phyloP scores from a whole-genome alignment of 257 asterid genomes.

The Forsythia suspensa region DNA sequence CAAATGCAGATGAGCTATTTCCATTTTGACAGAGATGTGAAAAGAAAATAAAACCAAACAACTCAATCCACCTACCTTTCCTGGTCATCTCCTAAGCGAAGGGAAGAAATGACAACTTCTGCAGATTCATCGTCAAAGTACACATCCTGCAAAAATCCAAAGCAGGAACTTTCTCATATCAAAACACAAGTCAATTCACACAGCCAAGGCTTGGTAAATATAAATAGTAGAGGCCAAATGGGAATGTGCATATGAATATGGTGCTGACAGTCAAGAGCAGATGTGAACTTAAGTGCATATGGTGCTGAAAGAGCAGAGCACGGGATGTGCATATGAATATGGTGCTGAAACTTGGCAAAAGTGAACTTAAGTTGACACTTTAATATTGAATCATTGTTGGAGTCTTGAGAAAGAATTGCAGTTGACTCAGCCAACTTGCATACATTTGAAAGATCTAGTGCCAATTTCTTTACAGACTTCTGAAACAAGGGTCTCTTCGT shows the following conservation, averaged over 20 bases:
- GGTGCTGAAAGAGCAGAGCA: not conserved
- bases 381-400: not conserved
- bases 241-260: not conserved
- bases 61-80: constrained; percentile 38
- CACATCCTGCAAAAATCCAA: constrained; percentile 48
- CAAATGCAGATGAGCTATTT: constrained; percentile 1
- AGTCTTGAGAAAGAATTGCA: not conserved
- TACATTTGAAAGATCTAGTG: not conserved
- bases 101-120: constrained; percentile 60
- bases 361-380: not conserved
- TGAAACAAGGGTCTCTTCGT: constrained; percentile 9
- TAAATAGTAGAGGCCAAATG: not conserved
- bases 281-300: no score
- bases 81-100: constrained; percentile 50
- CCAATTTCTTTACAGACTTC: constrained; percentile 12
- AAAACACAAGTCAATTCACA: constrained; percentile 16
- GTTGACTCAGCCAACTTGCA: not conserved
- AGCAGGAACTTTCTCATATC: constrained; percentile 13
- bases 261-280: constrained; percentile 11
- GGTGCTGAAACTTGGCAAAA: not conserved
- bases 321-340: no score
- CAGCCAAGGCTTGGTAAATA: not conserved
- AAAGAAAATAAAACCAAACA: constrained; percentile 10
- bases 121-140: constrained; percentile 62
- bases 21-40: not conserved